phyloP scores from a whole-genome alignment of 139 green algal genomes.

The Picochlorum sp. region DNA sequence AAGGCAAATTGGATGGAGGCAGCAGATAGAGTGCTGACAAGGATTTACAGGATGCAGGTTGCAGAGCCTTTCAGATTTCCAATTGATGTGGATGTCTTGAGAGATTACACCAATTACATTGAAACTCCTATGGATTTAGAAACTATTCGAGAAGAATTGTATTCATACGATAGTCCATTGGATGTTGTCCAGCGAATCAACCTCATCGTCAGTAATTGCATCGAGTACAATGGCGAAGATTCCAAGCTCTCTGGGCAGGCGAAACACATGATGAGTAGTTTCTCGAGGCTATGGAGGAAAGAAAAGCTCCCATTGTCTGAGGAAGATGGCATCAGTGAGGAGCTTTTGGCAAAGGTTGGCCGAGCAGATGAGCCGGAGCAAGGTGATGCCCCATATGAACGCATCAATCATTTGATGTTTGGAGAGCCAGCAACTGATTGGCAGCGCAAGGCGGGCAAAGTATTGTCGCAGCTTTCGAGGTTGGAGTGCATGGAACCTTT shows the following conservation, averaged over 20 bases:
- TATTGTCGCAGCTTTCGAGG: constrained; percentile 7
- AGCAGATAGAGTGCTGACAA: constrained; percentile 17
- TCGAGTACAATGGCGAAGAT: constrained; percentile 12
- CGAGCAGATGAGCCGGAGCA: neutral
- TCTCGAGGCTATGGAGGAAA: constrained; percentile 1
- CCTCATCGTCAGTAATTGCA: constrained; percentile 9
- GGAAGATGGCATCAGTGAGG: neutral
- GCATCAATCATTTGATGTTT: neutral
- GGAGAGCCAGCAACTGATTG: constrained; percentile 13
- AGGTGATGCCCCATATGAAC: neutral
- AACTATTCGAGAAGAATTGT: neutral
- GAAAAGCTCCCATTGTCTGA: constrained; percentile 1
- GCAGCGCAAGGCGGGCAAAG: constrained; percentile 4
- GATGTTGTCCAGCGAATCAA: constrained; percentile 3
- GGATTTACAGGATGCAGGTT: constrained; percentile 9
- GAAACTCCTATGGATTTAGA: constrained; percentile 9
- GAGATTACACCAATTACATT: constrained; percentile 13
- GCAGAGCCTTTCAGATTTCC: constrained; percentile 24
- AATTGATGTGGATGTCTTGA: constrained; percentile 10
- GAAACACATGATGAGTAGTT: neutral
- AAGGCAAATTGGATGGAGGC: constrained; percentile 15
- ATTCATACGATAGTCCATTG: neutral
- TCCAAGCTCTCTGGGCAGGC: neutral
- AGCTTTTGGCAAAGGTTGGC: neutral
- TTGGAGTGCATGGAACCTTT: constrained; percentile 20